These are phyloP conservation scores for Neurospora sp. DNA, from an alignment of 495 filamentous ascomycete species.

Conservation along the genomic window DNA sequence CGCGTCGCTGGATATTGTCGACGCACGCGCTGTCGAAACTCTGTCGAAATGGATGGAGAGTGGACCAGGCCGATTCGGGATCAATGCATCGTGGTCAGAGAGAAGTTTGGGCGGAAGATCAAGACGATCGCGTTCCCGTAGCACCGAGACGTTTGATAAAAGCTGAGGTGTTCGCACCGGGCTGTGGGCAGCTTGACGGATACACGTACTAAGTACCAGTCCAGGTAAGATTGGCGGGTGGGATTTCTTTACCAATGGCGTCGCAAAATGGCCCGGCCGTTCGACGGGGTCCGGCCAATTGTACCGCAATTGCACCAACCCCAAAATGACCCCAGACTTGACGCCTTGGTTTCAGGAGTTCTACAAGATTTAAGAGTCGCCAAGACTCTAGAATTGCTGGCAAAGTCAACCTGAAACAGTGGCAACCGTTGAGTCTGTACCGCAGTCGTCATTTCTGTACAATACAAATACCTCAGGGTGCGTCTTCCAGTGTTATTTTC, in stretches of 20 bases:
- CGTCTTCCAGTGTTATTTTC: background rate
- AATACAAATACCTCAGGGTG: background rate
- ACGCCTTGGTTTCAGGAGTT: background rate
- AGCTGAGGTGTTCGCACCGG: conserved; percentile 21
- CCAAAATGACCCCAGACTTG: background rate
- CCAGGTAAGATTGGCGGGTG: conserved; percentile 10
- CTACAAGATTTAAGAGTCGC: background rate
- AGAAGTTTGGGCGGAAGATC: conserved; percentile 1
- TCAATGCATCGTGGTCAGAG: conserved; percentile 19
- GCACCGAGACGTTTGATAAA: conserved; percentile 18
- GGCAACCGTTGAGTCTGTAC: background rate
- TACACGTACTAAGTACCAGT: background rate
- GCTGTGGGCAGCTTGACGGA: conserved; percentile 8
- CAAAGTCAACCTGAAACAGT: background rate
- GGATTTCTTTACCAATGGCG: conserved; percentile 13
- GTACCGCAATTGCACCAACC: background rate
- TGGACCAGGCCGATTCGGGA: conserved; percentile 1
- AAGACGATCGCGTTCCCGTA: conserved; percentile 12
- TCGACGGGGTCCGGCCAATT: background rate
- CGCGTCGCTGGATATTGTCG: background rate
- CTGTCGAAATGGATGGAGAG: background rate
- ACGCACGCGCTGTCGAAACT: background rate
- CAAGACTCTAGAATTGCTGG: background rate
- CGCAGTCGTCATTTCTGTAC: background rate
- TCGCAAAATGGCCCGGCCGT: background rate